phyloP scores from a whole-genome alignment of 2,329 filamentous ascomycete genomes.

The Claviceps purpurea region DNA sequence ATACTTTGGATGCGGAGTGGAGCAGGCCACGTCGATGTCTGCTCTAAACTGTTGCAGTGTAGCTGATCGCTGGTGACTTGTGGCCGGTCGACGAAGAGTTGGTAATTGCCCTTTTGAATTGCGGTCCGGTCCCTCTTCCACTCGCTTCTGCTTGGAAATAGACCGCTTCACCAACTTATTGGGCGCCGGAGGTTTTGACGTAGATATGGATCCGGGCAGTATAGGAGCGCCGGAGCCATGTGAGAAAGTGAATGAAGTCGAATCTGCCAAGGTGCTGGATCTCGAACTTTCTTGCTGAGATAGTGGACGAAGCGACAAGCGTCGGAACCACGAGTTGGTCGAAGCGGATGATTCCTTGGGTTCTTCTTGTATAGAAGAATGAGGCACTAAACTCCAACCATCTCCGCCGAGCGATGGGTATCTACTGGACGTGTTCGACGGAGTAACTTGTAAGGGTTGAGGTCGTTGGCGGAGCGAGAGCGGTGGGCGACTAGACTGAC shows the following conservation, averaged over 20 bases:
- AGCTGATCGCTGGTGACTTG: conserved; percentile 64
- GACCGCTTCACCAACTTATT: conserved; percentile 71
- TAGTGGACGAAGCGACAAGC: conserved; percentile 51
- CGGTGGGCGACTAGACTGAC: conserved; percentile 20
- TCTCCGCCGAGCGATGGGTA: conserved; percentile 27
- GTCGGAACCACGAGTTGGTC: conserved; percentile 57
- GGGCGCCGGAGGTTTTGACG: conserved; percentile 37
- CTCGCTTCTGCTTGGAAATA: conserved; percentile 33
- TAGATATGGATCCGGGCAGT: conserved; percentile 26
- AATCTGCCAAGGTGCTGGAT: conserved; percentile 52
- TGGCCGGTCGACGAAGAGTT: conserved; percentile 58
- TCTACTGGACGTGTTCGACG: conserved; percentile 25
- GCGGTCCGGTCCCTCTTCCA: conserved; percentile 29
- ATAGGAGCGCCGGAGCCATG: conserved; percentile 56
- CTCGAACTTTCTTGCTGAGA: conserved; percentile 51
- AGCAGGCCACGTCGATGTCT: conserved; percentile 14
- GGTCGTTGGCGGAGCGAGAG: conserved; percentile 25
- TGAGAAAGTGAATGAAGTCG: conserved; percentile 51
- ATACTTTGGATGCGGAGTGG: conserved; percentile 15
- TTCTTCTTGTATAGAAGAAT: conserved; percentile 25
- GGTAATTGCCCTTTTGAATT: conserved; percentile 48
- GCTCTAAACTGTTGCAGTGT: conserved; percentile 46
- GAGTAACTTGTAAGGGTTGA: conserved; percentile 26
- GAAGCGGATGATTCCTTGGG: conserved; percentile 46
- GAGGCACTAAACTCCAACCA: not conserved